Conservation (phyloP, 768 basidiomycete species). For the Baorangia bicolor region DNA sequence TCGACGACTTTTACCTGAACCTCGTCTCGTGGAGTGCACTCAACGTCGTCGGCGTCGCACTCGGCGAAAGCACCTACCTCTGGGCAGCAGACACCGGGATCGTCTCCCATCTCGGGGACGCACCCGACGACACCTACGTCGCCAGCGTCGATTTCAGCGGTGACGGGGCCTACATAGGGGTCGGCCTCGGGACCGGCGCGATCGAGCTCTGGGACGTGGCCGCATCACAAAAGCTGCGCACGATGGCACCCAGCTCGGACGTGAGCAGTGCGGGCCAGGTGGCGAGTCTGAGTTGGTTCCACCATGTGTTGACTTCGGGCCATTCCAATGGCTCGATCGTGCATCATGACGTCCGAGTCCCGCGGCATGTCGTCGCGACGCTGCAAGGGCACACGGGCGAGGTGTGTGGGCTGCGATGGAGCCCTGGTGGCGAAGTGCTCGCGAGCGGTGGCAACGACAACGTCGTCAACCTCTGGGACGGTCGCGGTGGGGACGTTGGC, state of each 20-base stretch:
- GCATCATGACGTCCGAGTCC: constrained; percentile 92
- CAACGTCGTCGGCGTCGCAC: constrained; percentile 87
- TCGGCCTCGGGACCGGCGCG: constrained; percentile 78
- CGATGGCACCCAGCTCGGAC: constrained; percentile 62
- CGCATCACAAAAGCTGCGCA: constrained; percentile 71
- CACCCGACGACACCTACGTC: constrained; percentile 72
- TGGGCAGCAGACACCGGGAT: constrained; percentile 91
- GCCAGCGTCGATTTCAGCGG: constrained; percentile 77
- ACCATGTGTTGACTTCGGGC: constrained; percentile 82
- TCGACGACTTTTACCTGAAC: constrained; percentile 97
- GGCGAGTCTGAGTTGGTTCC: constrained; percentile 83
- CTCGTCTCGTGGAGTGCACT: constrained; percentile 84
- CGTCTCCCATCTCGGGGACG: constrained; percentile 76
- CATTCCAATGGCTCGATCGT: constrained; percentile 94
- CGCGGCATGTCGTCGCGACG: constrained; percentile 86
- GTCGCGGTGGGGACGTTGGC: constrained; percentile 58
- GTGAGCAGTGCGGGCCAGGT: constrained; percentile 54
- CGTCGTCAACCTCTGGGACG: constrained; percentile 98
- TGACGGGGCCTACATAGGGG: constrained; percentile 77
- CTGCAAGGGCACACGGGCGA: constrained; percentile 89
- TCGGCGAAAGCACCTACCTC: constrained; percentile 84
- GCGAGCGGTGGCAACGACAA: constrained; percentile 98
- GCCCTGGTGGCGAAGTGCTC: constrained; percentile 81
- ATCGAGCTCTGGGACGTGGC: constrained; percentile 97
- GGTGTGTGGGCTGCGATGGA: constrained; percentile 91